These are phyloP conservation scores for Cladosporium sphaerospermum DNA, from an alignment of 2,329 filamentous ascomycete genomes.

Conservation along the genomic window DNA sequence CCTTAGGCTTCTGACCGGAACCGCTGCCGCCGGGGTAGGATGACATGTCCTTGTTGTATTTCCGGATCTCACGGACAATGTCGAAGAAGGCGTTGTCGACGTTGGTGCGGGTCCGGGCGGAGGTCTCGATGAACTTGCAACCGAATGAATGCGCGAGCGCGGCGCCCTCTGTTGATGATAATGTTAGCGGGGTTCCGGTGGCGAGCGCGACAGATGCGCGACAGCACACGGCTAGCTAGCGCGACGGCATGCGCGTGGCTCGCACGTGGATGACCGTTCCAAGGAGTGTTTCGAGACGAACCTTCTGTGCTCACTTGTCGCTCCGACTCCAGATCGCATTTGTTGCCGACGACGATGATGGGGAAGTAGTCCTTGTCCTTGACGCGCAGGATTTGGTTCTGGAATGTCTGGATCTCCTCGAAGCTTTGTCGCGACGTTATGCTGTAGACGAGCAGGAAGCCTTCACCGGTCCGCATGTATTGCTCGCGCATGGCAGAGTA, in stretches of 20 bases:
- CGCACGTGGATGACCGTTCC: constrained; percentile 14
- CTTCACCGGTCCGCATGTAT: constrained; percentile 98
- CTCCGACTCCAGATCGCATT: constrained; percentile 94
- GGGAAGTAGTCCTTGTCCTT: constrained; percentile 99
- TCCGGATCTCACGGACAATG: constrained; percentile 93
- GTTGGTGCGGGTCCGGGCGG: constrained; percentile 95
- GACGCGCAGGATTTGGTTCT: constrained; percentile 95
- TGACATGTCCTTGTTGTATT: constrained; percentile 98
- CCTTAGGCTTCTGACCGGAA: constrained; percentile 26
- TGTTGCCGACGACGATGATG: constrained; percentile 98
- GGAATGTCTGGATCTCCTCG: constrained; percentile 97
- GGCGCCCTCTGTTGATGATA: constrained; percentile 68
- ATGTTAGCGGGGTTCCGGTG: constrained; percentile 13
- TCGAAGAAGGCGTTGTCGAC: constrained; percentile 99
- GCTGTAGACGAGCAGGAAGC: constrained; percentile 95
- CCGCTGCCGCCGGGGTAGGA: constrained; percentile 67
- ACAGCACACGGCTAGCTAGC: constrained; percentile 10
- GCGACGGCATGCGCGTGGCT: constrained; percentile 14
- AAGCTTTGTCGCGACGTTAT: constrained; percentile 97
- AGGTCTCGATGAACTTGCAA: constrained; percentile 99
- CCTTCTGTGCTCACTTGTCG: constrained; percentile 88
- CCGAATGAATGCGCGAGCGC: constrained; percentile 77
- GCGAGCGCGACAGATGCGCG: background rate
- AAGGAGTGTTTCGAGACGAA: constrained; percentile 41
- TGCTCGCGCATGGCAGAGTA: constrained; percentile 99